Evolutionary conservation across 2,329 filamentous ascomycete species (phyloP).

Genomic region (Aspergillus fructus): DNA sequence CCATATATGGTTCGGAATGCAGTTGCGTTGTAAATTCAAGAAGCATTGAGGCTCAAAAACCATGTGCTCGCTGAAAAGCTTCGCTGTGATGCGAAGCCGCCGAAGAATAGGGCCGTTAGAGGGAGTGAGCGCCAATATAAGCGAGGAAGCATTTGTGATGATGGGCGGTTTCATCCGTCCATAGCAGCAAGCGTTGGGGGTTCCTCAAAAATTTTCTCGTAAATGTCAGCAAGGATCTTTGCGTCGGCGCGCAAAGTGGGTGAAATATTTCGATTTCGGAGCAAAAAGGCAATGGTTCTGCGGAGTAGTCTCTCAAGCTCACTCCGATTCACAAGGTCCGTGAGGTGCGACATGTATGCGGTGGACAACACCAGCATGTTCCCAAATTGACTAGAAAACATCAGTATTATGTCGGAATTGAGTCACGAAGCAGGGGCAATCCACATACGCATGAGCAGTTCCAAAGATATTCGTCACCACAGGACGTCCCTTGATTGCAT

Average conservation of each 20-base stretch:
- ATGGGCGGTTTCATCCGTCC: neutral
- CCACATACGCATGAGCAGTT: conserved; percentile 88
- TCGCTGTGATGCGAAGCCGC: neutral
- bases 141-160: neutral
- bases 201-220: conserved; percentile 44
- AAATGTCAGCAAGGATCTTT: conserved; percentile 64
- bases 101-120: neutral
- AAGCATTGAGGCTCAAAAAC: neutral
- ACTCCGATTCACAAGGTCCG: conserved; percentile 55
- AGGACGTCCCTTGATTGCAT: conserved; percentile 61
- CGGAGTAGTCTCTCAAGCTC: conserved; percentile 62
- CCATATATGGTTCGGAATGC: neutral
- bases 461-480: conserved; percentile 96
- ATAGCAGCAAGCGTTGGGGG: conserved; percentile 7
- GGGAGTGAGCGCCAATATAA: neutral
- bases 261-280: conserved; percentile 67
- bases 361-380: conserved; percentile 90
- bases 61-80: neutral
- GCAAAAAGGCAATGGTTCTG: conserved; percentile 75
- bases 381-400: conserved; percentile 76
- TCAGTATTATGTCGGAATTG: conserved; percentile 21
- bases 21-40: neutral
- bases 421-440: neutral
- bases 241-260: conserved; percentile 74
- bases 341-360: conserved; percentile 68